Evolutionary conservation across 805 yeast species (phyloP), one percentile per base, ranked within the genome.

Genomic region (Limtongozyma cylindracea): DNA sequence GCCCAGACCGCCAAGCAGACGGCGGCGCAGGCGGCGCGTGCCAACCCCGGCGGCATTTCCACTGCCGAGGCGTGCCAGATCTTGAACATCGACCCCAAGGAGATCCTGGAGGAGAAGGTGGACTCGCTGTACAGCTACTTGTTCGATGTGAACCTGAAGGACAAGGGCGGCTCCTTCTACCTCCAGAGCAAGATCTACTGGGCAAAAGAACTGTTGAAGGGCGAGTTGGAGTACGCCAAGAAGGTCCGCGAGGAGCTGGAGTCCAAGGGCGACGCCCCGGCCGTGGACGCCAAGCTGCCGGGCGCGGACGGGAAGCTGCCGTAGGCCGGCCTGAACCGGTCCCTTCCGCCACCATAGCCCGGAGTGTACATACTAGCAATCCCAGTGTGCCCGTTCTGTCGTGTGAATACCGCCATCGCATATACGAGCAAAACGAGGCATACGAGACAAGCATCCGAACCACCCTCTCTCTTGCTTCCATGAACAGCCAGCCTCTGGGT

Each of bases 151-250:
- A 88, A 88, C 49, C 63, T 88, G 14, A 78, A 77, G 43, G 95
- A 82, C 28, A 78, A 80, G 44, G 92, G 93, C n/a, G 93, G 92
- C 19, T 73, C 92, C 19, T 84, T 88, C 40, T 88, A 84, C 38
- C 41, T 88, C 23, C 98, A 88, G 41, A 69, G 88, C 23, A 88
- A 88, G 49, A 84, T 88, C 12, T 80, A 64, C 45, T 63, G 93
- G 44, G 95, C 98, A 12, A 74, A 80, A 62, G 96, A 88, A 42
- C 58, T 94, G 29, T 52, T 88, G 32, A 68, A 71, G 41, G 62
- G 65, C 37, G 96, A 88, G 42, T 35, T 78, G 21, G 66, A 67
- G 25, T 65, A 54, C 28, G 43, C 60, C 26, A 58, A 62, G 30
- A 60, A 56, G 31, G 22, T 47, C 23, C 40, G 41, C 29, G 31